These are phyloP conservation scores for Exophiala mesophila DNA, from an alignment of 2,329 filamentous ascomycete genomes.

Conservation along the genomic window DNA sequence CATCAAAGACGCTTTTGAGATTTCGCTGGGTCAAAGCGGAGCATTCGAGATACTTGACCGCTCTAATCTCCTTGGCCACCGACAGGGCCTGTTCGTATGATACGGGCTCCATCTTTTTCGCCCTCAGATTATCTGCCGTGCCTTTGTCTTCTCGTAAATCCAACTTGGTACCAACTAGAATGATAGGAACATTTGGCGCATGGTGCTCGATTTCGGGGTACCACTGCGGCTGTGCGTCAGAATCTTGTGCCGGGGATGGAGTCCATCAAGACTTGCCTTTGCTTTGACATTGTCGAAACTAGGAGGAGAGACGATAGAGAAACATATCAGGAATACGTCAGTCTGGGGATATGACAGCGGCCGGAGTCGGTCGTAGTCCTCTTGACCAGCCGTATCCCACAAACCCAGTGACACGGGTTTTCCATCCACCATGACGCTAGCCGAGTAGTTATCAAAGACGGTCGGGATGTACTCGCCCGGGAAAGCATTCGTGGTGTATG, in stretches of 20 bases:
- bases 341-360: conserved; percentile 97
- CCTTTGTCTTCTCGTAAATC: conserved; percentile 85
- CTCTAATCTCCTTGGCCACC: conserved; percentile 89
- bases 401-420: conserved; percentile 94
- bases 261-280: no score
- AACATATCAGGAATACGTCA: conserved; percentile 97
- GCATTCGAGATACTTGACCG: conserved; percentile 97
- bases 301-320: conserved; percentile 94
- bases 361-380: conserved; percentile 93
- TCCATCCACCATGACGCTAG: conserved; percentile 97
- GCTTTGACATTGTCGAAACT: conserved; percentile 99
- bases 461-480: conserved; percentile 99
- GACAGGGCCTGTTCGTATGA: conserved; percentile 86
- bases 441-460: conserved; percentile 98
- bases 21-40: conserved; percentile 95
- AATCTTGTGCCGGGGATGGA: no score
- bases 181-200: conserved; percentile 90
- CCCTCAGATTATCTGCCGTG: conserved; percentile 74
- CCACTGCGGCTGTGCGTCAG: conserved; percentile 70
- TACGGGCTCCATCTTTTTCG: conserved; percentile 96
- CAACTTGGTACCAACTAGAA: conserved; percentile 94
- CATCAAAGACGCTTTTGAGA: conserved; percentile 97
- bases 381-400: conserved; percentile 98
- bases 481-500: conserved; percentile 98
- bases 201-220: conserved; percentile 97